These are phyloP conservation scores for Podospora anserina DNA, from an alignment of 495 filamentous ascomycete genomes.

Conservation along the genomic window DNA sequence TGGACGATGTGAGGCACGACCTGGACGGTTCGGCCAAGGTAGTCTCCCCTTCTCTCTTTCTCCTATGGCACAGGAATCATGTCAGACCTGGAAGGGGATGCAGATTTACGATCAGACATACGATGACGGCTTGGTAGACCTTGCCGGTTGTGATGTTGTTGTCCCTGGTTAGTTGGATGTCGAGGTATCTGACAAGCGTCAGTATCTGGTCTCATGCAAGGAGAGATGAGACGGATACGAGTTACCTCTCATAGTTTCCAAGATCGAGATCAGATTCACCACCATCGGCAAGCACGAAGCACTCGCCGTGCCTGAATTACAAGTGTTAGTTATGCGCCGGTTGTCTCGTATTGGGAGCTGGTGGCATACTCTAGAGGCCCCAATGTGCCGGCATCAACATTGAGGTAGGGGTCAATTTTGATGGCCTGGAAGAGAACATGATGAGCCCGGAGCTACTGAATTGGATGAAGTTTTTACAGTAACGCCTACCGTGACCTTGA, in stretches of 20 bases:
- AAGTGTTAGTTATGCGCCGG: not conserved
- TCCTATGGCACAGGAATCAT: constrained; percentile 4
- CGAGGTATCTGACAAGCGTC: constrained; percentile 29
- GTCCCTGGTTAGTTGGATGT: constrained; percentile 66
- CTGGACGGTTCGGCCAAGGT: constrained; percentile 90
- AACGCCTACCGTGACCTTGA: constrained; percentile 4
- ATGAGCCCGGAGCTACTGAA: not conserved
- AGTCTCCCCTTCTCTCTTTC: constrained; percentile 71
- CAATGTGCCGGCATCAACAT: constrained; percentile 5
- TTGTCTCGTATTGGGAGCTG: not conserved
- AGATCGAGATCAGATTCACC: constrained; percentile 72
- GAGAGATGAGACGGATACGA: not conserved
- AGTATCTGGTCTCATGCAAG: not conserved
- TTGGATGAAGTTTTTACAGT: not conserved
- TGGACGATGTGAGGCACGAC: constrained; percentile 90
- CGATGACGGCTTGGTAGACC: constrained; percentile 83
- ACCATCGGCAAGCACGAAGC: constrained; percentile 40
- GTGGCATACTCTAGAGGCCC: not conserved
- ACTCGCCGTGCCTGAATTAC: constrained; percentile 35
- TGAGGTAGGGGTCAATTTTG: constrained; percentile 7
- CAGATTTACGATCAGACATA: not conserved
- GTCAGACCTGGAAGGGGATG: not conserved
- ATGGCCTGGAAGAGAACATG: constrained; percentile 7
- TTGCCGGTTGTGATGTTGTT: constrained; percentile 97
- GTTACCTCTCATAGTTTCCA: constrained; percentile 77